Percentiles rank a stretch among this genome's conserved stretches.
These are phyloP conservation scores for Fusarium agapanthi DNA, from an alignment of 2,329 filamentous ascomycete species.

Conservation along the genomic window DNA sequence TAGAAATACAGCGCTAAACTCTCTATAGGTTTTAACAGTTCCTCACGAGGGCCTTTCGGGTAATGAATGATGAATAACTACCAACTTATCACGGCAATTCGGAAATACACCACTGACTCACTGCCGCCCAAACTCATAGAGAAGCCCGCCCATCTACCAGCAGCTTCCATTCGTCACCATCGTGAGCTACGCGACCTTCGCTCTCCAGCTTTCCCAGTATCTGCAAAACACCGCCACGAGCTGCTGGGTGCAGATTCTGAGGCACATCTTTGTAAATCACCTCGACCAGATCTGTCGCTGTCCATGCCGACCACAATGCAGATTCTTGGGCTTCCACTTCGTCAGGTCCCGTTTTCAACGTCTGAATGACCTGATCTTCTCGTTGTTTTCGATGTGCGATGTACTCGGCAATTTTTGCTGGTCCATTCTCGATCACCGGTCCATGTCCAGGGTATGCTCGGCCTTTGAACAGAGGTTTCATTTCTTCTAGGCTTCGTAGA, in stretches of 20 bases:
- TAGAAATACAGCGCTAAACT: no score
- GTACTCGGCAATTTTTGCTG: slow-evolving; percentile 79
- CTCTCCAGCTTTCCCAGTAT: slow-evolving; percentile 80
- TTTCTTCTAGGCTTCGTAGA: slow-evolving; percentile 72
- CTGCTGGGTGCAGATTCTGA: slow-evolving; percentile 77
- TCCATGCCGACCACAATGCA: slow-evolving; percentile 59
- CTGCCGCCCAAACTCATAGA: slow-evolving; percentile 24
- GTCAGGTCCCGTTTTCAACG: slow-evolving; percentile 55
- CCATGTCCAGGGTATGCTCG: slow-evolving; percentile 91
- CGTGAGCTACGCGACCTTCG: slow-evolving; percentile 71
- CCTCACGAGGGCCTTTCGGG: not conserved
- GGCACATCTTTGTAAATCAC: slow-evolving; percentile 85
- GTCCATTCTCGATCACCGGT: slow-evolving; percentile 76
- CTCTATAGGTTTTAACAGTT: no score
- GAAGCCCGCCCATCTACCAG: slow-evolving; percentile 33
- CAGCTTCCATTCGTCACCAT: slow-evolving; percentile 46
- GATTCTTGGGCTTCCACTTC: slow-evolving; percentile 42
- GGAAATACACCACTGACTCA: not conserved
- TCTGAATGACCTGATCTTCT: slow-evolving; percentile 78
- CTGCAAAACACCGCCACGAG: slow-evolving; percentile 78
- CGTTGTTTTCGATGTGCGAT: slow-evolving; percentile 81
- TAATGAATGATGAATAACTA: not conserved
- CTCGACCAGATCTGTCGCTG: slow-evolving; percentile 84
- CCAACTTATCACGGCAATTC: not conserved
- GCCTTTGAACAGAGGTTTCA: slow-evolving; percentile 72